Conservation (phyloP, 176 grass and related monocot genomes). For the Raddia distichophylla region DNA sequence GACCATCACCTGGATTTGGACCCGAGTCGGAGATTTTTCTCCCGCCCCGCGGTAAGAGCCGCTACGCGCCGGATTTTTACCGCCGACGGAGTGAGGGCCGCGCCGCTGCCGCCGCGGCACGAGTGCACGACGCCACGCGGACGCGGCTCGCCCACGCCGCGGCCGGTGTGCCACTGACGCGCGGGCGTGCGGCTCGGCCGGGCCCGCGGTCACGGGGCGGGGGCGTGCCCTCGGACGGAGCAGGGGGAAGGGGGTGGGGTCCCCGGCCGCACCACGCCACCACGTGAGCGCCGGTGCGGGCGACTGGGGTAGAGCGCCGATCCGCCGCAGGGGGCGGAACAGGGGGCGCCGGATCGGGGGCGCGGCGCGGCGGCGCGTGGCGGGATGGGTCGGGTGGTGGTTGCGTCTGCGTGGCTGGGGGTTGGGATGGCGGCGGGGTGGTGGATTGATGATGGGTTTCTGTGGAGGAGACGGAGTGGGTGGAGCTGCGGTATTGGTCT, state of each 20-base stretch:
- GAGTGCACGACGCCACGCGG: slow-evolving; percentile 26
- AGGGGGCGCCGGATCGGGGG: not conserved
- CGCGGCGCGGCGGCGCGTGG: not conserved
- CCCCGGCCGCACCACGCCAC: slow-evolving; percentile 21
- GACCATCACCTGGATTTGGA: slow-evolving; percentile 60
- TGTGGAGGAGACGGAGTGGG: not conserved
- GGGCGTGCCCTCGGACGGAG: not conserved
- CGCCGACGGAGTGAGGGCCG: not conserved
- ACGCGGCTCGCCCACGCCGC: not conserved
- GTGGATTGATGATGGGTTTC: not conserved
- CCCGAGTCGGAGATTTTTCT: slow-evolving; percentile 40
- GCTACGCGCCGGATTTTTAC: not conserved
- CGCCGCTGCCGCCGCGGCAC: too few species aligned
- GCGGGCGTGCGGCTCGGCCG: slow-evolving; percentile 19
- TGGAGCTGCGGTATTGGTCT: not conserved
- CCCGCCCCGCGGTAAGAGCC: not conserved
- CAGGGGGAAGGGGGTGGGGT: not conserved
- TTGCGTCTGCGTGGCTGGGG: slow-evolving; percentile 10
- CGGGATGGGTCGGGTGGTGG: not conserved
- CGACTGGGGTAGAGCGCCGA: slow-evolving; percentile 19
- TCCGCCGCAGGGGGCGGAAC: not conserved
- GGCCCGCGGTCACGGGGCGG: slow-evolving; percentile 25
- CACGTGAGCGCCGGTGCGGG: slow-evolving; percentile 42
- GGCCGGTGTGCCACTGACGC: slow-evolving; percentile 23
- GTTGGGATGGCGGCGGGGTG: slow-evolving; percentile 18